Percentiles rank a stretch among this genome's conserved stretches.
These are phyloP conservation scores for Anethum foeniculum DNA, from an alignment of 140 eudicot species.

Conservation along the genomic window DNA sequence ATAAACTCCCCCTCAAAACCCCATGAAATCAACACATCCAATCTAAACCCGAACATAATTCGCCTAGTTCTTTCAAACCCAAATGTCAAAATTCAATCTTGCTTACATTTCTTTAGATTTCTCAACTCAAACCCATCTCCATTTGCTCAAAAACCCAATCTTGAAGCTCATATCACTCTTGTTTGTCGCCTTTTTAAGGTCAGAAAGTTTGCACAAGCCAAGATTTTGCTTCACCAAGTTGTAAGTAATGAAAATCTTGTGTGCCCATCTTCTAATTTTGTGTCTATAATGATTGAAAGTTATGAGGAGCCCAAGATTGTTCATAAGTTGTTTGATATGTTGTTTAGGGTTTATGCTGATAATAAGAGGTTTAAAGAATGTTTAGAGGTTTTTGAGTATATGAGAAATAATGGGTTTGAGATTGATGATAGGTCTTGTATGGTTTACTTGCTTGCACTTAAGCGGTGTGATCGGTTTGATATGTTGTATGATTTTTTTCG, in stretches of 20 bases:
- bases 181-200: conserved; percentile 44
- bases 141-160: conserved; percentile 30
- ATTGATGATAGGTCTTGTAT: conserved; percentile 80
- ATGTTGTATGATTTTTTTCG: conserved; percentile 32
- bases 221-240: conserved; percentile 34
- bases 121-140: conserved; percentile 25
- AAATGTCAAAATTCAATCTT: conserved; percentile 40
- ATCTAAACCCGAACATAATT: conserved; percentile 36
- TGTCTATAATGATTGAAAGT: conserved; percentile 29
- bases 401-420: conserved; percentile 45
- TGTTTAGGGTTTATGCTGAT: conserved; percentile 76
- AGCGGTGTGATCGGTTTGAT: conserved; percentile 35
- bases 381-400: conserved; percentile 51
- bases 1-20: conserved; percentile 27
- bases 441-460: conserved; percentile 68
- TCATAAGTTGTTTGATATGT: conserved; percentile 54
- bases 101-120: conserved; percentile 56
- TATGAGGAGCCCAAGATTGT: conserved; percentile 17
- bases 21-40: conserved; percentile 23
- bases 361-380: conserved; percentile 46
- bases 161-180: conserved; percentile 44
- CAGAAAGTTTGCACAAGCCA: conserved; percentile 45
- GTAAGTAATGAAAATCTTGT: conserved; percentile 29
- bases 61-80: conserved; percentile 59
- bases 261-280: conserved; percentile 33